Base-by-base conservation (phyloP, 805 yeast genomes). In the Barnettozyma sucrosica region DNA sequence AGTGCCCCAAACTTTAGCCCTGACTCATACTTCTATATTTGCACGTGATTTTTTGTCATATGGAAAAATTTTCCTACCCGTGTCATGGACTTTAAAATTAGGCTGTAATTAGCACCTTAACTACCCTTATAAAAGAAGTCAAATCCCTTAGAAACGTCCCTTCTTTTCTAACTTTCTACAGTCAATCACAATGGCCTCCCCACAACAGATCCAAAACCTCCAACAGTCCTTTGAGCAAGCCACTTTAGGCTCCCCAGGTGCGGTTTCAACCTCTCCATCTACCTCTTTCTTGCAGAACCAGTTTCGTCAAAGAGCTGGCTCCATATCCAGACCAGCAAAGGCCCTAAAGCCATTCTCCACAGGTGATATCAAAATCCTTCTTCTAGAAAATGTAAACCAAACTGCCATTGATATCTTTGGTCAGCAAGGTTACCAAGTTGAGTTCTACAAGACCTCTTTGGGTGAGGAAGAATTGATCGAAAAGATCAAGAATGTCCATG, bases 341-440 rank as follows among this genome's bases (percentile, higher is more conserved):
- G 77, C 85, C 26, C 76, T 93, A 64, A 93, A 92, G 71, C 99
- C 99, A 19, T 93, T 92, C 66, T 83, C 92, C 55, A 86, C 96
- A 47, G 97, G 93, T 54, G 99, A 93, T 64, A 85, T 92, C 71
- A 92, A 90, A 72, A 86, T 93, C 52, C 73, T 93, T 58, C 70
- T 93, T 55, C 75, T 93, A 54, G 99, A 93, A 71, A 93, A 93
- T 62, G 96, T 93, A 59, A 93, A 93, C 66, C 76, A 79, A 68
- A 89, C 97, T 43, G 99, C 99, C 43, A 79, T 93, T 56, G 80
- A 83, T 45, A 89, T 89, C 54, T 84, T 93, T 70, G 76, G 74
- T 51, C 76, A 76, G 46, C 97, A 93, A 74, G 99, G 99, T 50
- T 93, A 93, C 74, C 98, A 93, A 72, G 96, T 93, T 45, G 99